These are phyloP conservation scores for Dalbergia oliveri DNA, from an alignment of 306 rosid genomes.

Conservation along the genomic window DNA sequence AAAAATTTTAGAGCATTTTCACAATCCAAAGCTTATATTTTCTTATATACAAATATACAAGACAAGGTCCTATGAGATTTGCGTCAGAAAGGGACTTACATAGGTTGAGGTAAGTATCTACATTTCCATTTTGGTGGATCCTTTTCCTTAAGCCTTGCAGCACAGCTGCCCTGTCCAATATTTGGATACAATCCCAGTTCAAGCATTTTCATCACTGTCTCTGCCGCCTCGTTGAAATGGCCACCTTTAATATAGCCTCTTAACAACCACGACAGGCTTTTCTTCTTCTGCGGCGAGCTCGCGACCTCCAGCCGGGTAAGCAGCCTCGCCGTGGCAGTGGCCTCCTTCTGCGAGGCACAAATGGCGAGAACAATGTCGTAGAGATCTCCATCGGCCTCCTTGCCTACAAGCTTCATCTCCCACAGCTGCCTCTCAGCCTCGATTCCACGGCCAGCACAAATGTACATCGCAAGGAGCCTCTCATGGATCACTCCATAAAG, in stretches of 20 bases:
- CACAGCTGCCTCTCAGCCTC: slow-evolving; percentile 95
- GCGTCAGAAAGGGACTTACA: slow-evolving; percentile 86
- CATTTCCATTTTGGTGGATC: slow-evolving; percentile 66
- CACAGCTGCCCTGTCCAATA: slow-evolving; percentile 86
- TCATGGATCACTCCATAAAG: slow-evolving; percentile 80
- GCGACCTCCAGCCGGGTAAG: slow-evolving; percentile 75
- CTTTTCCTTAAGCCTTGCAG: slow-evolving; percentile 80
- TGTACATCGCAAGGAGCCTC: slow-evolving; percentile 95
- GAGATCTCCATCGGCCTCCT: slow-evolving; percentile 85
- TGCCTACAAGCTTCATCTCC: slow-evolving; percentile 95
- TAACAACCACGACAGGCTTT: slow-evolving; percentile 85
- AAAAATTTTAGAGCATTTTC: slow-evolving; percentile 66
- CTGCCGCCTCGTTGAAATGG: slow-evolving; percentile 84
- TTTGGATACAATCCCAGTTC: slow-evolving; percentile 73
- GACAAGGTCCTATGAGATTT: slow-evolving; percentile 79
- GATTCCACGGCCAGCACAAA: slow-evolving; percentile 91
- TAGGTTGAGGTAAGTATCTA: slow-evolving; percentile 75
- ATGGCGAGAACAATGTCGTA: slow-evolving; percentile 92
- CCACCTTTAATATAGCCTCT: slow-evolving; percentile 96
- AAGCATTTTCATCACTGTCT: slow-evolving; percentile 84
- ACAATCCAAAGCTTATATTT: slow-evolving; percentile 87
- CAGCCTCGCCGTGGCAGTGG: slow-evolving; percentile 65
- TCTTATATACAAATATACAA: slow-evolving; percentile 79
- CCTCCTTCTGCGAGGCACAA: slow-evolving; percentile 89
- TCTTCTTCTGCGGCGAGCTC: slow-evolving; percentile 74